phyloP scores from a whole-genome alignment of 1,284 basidiomycete genomes.

The Ceratobasidium sp. region DNA sequence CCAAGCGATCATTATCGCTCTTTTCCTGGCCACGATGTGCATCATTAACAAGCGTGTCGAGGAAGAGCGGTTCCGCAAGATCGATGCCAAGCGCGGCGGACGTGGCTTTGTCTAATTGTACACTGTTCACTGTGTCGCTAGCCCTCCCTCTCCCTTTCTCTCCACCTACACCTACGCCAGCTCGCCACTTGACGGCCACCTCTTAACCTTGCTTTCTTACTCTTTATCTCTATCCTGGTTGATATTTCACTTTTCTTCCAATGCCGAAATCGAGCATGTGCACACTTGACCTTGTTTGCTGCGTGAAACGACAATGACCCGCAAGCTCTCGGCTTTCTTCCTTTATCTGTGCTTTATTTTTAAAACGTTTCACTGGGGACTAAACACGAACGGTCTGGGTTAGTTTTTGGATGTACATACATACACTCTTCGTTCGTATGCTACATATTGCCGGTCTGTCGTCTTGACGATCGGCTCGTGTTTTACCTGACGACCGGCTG shows the following conservation, averaged over 20 bases:
- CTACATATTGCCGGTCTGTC: background rate
- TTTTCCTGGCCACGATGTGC: constrained; percentile 80
- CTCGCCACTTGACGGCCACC: background rate
- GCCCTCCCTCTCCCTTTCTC: background rate
- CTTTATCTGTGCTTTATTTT: background rate
- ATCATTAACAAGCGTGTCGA: constrained; percentile 84
- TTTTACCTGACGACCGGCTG: background rate
- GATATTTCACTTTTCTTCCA: background rate
- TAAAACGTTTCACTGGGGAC: background rate
- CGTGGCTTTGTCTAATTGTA: constrained; percentile 75
- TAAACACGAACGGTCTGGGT: background rate
- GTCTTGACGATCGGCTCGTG: background rate
- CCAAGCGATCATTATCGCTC: constrained; percentile 75
- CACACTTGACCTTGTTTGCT: constrained; percentile 20
- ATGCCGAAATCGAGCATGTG: background rate
- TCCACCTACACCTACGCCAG: background rate
- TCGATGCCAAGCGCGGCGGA: constrained; percentile 84
- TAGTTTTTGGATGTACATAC: background rate
- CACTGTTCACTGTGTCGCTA: constrained; percentile 14
- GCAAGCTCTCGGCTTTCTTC: background rate
- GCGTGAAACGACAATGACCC: constrained; percentile 3
- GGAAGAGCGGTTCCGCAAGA: constrained; percentile 81
- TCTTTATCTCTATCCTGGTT: constrained; percentile 20
- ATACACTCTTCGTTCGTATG: background rate
- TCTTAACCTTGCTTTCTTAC: constrained; percentile 16